Base-by-base conservation (phyloP, 2,329 filamentous ascomycete species). In the Aspergillus sp. region DNA sequence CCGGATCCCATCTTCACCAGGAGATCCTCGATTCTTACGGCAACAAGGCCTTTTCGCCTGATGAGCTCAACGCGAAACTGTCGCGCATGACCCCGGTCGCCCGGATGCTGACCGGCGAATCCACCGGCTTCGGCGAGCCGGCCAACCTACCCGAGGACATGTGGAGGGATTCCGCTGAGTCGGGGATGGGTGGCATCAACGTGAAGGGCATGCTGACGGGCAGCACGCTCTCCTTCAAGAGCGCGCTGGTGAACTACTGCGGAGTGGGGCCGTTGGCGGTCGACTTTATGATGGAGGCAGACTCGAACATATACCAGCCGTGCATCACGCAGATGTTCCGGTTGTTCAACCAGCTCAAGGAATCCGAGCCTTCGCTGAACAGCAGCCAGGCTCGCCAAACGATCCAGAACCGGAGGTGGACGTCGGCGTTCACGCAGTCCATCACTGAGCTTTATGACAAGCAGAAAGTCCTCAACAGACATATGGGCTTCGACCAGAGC, bases 401-500 rank as follows among this genome's bases (percentile, higher is more conserved):
- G 10, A 38, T 53, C 11, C 51, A 39, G 11, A 34, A 44, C 14
- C 47, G 46, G n/a, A 45, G 47, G 10, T 57, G 53, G 53, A 52
- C 36, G 17, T 49, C 53, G 1, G 42, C 51, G 2, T 56, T 53
- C 32, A 32, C 51, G 36, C 53, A 57, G 33, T 47, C 53, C 2
- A 47, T 53, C n/a, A 57, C 53, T 7, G 52, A 49, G 12, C 29
- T 35, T 3, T 56, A 48, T 34, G 53, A 55, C 16, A 43, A 52
- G 1, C 52, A 57, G 29, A 29, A 42, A 20, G 24, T 39, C 11
- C 39, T 55, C 15, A 57, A 55, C 33, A 25, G 33, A 4, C 49
- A 61, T 14, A 57, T 65, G 40, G 61, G 60, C 0, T 62, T 64
- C 33, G 28, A 49, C 5, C 33, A 52, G 19, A 36, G 43, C 0